Evolutionary conservation across 768 basidiomycete genomes (phyloP), one percentile per base, ranked within the genome.

Genomic region (Neoboletus subvelutipes): DNA sequence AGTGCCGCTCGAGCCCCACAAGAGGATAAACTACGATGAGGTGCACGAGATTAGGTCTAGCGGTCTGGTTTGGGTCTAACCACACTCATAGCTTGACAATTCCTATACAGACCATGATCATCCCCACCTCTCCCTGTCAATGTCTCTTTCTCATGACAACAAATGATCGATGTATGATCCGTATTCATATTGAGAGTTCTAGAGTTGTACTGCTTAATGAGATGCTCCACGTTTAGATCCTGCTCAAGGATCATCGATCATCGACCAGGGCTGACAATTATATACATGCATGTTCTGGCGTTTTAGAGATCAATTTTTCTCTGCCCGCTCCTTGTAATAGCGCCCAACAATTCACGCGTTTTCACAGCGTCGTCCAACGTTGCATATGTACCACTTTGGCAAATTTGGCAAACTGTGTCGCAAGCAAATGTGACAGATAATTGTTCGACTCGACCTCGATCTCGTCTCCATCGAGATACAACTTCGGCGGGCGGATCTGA

Each of bases 351-450:
- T 13, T 18, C 11, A 20, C 58, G 53, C 12, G 13, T 45, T 22
- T 61, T 61, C 36, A 52, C 52, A 9, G 60, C 58, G 31, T 60
- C 60, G 3, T 29, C 45, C 28, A 46, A 46, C 1, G 28, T 46
- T 10, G 28, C 45, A 46, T 46, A 46, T n/a, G 10, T n/a, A 18
- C 45, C 45, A 12, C 45, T n/a, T 46, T 46, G 45, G 45, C 28
- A 46, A 29, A 46, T n/a, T 13, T 28, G 18, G 28, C 18, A 46
- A 46, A 46, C n/a, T 46, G 45, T 3, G 28, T 7, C 18, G 45
- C 45, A 5, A 46, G 45, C 12, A 29, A 2, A n/a, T 12, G 28
- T n/a, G n/a, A n/a, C n/a, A n/a, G n/a, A n/a, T n/a, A n/a, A n/a
- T n/a, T n/a, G n/a, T n/a, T n/a, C n/a, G 45, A 28, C 5, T 45